phyloP scores from a whole-genome alignment of 768 basidiomycete species.

The Russula griseocarnosa region DNA sequence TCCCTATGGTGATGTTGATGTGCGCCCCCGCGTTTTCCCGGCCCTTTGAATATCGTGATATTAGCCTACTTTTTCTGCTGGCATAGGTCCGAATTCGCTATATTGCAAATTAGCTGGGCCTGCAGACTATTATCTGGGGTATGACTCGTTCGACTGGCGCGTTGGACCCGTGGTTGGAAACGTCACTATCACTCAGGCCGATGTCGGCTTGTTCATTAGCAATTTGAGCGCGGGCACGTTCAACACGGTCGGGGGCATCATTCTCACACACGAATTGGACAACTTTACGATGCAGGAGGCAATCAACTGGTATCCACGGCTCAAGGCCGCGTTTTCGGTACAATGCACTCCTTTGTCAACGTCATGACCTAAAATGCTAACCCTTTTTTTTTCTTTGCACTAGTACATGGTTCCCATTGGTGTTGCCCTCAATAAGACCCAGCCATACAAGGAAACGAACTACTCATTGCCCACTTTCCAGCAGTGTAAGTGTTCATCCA shows the following conservation, averaged over 20 bases:
- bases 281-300: constrained; percentile 61
- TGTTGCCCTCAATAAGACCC: constrained; percentile 48
- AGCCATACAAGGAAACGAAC: constrained; percentile 50
- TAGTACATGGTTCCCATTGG: constrained; percentile 50
- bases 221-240: constrained; percentile 21
- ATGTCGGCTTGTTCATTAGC: constrained; percentile 16
- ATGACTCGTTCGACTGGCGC: constrained; percentile 70
- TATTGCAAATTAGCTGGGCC: constrained; percentile 61
- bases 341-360: constrained; percentile 5
- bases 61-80: too few relatives aligned
- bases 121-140: constrained; percentile 73
- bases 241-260: constrained; percentile 41
- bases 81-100: constrained; percentile 59
- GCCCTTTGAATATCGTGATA: not conserved
- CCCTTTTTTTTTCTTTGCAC: not conserved
- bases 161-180: constrained; percentile 16
- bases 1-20: constrained; percentile 64
- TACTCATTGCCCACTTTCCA: constrained; percentile 43
- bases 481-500: constrained; percentile 40
- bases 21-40: not conserved
- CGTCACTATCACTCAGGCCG: not conserved
- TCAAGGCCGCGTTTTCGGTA: constrained; percentile 46
- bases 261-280: constrained; percentile 57
- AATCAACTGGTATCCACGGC: constrained; percentile 45
- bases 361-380: not conserved